Base-by-base conservation (phyloP, 352 stramenopile genomes). In the Pythium aphanidermatum region DNA sequence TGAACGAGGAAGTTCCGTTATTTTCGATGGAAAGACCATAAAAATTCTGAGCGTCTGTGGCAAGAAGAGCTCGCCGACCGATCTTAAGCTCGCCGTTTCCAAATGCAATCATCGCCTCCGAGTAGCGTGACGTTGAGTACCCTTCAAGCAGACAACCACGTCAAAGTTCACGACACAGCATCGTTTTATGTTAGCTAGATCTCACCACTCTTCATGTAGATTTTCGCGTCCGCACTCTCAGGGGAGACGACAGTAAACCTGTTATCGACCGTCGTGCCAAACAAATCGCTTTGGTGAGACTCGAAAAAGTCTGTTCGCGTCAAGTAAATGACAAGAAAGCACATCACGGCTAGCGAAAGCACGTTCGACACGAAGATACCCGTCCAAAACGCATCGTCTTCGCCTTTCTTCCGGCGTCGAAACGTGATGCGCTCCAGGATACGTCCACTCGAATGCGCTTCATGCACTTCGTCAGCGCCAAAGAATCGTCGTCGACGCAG, bases 231-330 rank as follows among this genome's bases (percentile, higher is more conserved):
- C 4, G 58, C 32, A 25, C 78, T 71, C 36, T 89, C 62, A 16
- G 78, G 56, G 25, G 81, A 80, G 20, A 92, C 74, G 21, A 90
- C 77, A 5, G 77, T 89, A 34, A 90, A 92, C 12, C 75, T 63
- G 23, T 90, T 83, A 41, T 92, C 81, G 38, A 92, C 74, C 0
- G 73, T 91, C 26, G 76, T 83, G 16, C 77, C 78, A 27, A 92
- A 78, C n/a, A 92, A 39, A 23, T 92, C 78, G 25, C 60, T 83
- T 51, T 90, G 81, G 50, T 92, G 77, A 8, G 69, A 77, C 50
- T 70, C 70, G 27, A 92, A 92, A 61, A 92, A 90, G 48, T 90
- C 77, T 9, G 77, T 82, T 46, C 89, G 75, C 47, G 71, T 73
- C 20, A 92, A 62, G 52, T 89, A 89, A 17, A 85, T 65, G 17